Evolutionary conservation across 257 asterid genomes (phyloP).

Genomic region (Nicotiana sylvestris): DNA sequence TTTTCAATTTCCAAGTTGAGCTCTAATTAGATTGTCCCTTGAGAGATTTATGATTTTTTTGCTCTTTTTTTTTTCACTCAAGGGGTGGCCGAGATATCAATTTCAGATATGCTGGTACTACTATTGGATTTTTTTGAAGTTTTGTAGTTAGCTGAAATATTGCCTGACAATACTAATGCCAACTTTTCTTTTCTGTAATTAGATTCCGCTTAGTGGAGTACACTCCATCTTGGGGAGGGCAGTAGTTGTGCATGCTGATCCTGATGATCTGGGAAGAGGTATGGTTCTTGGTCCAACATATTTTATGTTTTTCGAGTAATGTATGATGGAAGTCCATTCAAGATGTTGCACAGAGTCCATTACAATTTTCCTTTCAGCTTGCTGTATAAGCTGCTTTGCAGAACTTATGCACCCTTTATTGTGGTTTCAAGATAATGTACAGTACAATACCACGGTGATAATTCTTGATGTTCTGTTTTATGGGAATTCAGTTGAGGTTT

Average conservation of each 20-base stretch:
- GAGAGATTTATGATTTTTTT: conserved; percentile 1
- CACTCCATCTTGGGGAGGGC: conserved; percentile 91
- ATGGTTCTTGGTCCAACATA: not conserved
- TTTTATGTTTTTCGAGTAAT: not conserved
- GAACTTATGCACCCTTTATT: not conserved
- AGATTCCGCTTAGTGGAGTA: conserved; percentile 73
- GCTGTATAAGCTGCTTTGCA: not conserved
- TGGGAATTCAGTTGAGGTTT: not conserved
- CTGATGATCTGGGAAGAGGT: conserved; percentile 96
- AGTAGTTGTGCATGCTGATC: conserved; percentile 91
- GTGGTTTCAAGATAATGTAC: not conserved
- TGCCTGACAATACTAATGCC: not conserved
- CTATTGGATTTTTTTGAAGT: not conserved
- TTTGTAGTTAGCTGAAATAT: not conserved
- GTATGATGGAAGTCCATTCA: not conserved
- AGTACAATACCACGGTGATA: not conserved
- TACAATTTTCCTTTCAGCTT: too few species aligned
- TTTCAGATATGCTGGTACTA: conserved; percentile 58
- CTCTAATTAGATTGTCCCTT: not conserved
- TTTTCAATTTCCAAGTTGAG: not conserved
- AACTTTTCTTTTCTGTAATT: conserved; percentile 11
- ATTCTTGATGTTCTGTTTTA: not conserved
- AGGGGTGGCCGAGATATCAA: conserved; percentile 72
- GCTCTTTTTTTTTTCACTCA: conserved; percentile 14
- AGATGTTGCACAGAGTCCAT: not conserved